Evolutionary conservation across 306 rosid genomes (phyloP).

Genomic region (Spatholobus suberectus): DNA sequence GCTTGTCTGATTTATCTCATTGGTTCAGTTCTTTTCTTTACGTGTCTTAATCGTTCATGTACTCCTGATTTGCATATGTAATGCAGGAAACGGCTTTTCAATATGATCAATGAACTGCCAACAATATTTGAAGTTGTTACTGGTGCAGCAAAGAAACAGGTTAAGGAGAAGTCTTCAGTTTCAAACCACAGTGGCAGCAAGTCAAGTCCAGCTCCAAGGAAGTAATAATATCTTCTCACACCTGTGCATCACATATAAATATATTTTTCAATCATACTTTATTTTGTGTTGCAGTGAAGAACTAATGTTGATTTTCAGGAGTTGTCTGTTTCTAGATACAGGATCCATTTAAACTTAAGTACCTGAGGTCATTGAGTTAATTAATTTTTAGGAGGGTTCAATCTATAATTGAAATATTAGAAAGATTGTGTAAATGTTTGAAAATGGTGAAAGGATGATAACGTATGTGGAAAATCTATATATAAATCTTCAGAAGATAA

Average conservation of each 20-base stretch:
- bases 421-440: constrained; percentile 2
- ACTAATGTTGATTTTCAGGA: constrained; percentile 18
- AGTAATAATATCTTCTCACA: constrained; percentile 46
- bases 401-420: background rate
- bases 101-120: constrained; percentile 86
- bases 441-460: constrained; percentile 7
- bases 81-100: constrained; percentile 84
- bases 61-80: constrained; percentile 8
- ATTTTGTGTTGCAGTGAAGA: constrained; percentile 3
- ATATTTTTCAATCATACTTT: constrained; percentile 23
- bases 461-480: background rate
- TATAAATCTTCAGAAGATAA: constrained; percentile 5
- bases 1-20: constrained; percentile 15
- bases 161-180: constrained; percentile 81
- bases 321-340: constrained; percentile 21
- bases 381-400: background rate
- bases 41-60: constrained; percentile 21
- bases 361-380: background rate
- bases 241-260: background rate
- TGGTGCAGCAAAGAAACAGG: constrained; percentile 79
- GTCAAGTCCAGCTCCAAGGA: constrained; percentile 75
- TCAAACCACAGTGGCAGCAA: constrained; percentile 78
- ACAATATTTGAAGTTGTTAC: constrained; percentile 86
- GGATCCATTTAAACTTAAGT: background rate
- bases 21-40: constrained; percentile 3